A percentile compares a stretch with the other conserved stretches of the same genome.
Conservation (phyloP, 148 eudicot species). For the Tetragonia tetragonoides region DNA sequence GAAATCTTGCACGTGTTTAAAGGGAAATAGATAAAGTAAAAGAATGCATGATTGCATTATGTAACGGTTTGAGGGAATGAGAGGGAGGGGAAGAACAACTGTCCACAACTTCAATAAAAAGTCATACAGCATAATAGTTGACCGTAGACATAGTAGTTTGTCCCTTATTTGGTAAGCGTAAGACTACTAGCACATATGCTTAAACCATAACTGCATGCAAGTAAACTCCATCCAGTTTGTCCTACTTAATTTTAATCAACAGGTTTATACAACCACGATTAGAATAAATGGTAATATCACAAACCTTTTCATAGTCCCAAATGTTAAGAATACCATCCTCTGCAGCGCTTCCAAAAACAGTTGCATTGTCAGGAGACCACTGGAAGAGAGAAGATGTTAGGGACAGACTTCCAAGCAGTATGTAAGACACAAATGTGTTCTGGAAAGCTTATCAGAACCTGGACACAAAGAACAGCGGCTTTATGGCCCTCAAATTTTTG, state of each 20-base stretch:
- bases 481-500: slow-evolving; percentile 86
- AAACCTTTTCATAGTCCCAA: slow-evolving; percentile 89
- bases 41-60: not conserved
- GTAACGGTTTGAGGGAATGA: not conserved
- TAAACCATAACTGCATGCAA: not conserved
- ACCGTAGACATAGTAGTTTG: not conserved
- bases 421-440: not conserved
- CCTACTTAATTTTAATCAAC: too few species aligned
- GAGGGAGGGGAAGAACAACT: not conserved
- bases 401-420: not conserved
- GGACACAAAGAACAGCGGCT: slow-evolving; percentile 94
- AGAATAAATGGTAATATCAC: not conserved
- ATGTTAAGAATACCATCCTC: slow-evolving; percentile 87
- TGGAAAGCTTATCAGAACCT: slow-evolving; percentile 38
- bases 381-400: slow-evolving; percentile 33
- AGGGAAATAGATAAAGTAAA: not conserved
- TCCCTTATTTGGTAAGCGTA: not conserved
- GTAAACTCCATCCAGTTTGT: too few species aligned
- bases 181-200: not conserved
- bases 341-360: slow-evolving; percentile 91
- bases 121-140: not conserved
- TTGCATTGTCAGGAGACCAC: slow-evolving; percentile 91
- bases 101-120: not conserved
- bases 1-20: not conserved
- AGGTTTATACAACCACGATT: not conserved